Evolutionary conservation across 345 rosid genomes (phyloP), one percentile per base, ranked within the genome.

Genomic region (Crucihimalaya himalaica): DNA sequence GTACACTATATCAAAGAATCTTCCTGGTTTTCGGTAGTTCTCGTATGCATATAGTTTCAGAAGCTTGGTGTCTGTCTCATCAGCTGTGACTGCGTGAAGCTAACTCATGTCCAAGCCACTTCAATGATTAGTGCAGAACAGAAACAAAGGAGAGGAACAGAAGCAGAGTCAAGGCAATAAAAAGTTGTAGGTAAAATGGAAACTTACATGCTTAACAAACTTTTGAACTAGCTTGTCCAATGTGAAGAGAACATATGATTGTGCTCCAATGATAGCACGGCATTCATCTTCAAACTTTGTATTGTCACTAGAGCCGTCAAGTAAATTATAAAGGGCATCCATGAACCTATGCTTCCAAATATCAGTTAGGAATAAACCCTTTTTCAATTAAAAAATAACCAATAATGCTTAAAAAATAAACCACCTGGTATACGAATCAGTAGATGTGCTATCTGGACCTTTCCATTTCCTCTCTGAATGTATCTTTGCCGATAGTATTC

Each of bases 241-340:
- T 23, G 99, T 95, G 81, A 95, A 95, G 8, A 95, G 85, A 54
- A 95, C 79, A 64, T 95, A 95, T 43, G 99, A 95, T 70, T 92
- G 99, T 58, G 98, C 89, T 73, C 99, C 99, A 59, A 95, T 88
- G 61, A 90, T 92, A 76, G 98, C 89, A 43, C 98, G 94, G 64
- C 99, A 95, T 37, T 92, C 99, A 74, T 95, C 99, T 84, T 95
- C 99, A 71, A 95, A 95, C 83, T 92, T 95, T 34, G 91, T 82
- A 81, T 90, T 95, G 74, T 92, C 97, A 27, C 91, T 90, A 28
- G 97, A 86, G 61, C 99, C 99, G 52, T 92, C 97, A 52, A 95
- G 90, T 66, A 95, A 79, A 74, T 82, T 95, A 85, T 88, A 90
- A 68, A 95, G 94, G 19, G 99, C 97, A 70, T 83, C 86, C 88